phyloP scores from a whole-genome alignment of 495 filamentous ascomycete species.

The Hypoxylon cercidicola region DNA sequence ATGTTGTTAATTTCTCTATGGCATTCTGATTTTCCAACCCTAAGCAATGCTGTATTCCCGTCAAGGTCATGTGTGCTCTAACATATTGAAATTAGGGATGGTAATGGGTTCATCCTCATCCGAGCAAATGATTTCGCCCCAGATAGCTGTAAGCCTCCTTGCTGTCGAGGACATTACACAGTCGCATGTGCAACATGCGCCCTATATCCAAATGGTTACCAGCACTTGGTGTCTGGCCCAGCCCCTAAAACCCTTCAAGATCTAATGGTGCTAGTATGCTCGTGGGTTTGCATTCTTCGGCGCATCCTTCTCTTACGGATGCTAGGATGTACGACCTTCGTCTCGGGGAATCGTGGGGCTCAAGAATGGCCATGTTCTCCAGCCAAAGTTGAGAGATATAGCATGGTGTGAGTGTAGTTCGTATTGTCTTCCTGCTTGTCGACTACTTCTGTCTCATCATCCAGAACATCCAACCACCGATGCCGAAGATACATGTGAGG shows the following conservation, averaged over 20 bases:
- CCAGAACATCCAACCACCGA: conserved; percentile 43
- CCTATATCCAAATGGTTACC: background rate
- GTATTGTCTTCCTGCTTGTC: background rate
- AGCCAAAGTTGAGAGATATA: background rate
- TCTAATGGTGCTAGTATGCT: background rate
- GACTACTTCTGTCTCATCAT: conserved; percentile 41
- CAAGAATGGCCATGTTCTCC: background rate
- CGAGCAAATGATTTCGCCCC: too few species aligned
- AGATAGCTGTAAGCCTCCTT: background rate
- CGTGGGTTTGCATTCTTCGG: background rate
- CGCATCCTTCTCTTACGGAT: background rate
- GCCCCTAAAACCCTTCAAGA: background rate
- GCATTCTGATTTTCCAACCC: background rate
- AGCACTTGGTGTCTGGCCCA: background rate
- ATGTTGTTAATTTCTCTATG: background rate
- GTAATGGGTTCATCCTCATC: background rate
- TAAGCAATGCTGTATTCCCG: background rate
- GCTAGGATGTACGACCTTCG: background rate
- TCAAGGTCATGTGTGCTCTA: background rate
- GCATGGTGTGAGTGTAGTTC: background rate
- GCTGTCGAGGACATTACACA: background rate
- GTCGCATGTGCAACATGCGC: background rate
- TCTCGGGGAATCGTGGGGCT: background rate
- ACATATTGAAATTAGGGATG: background rate
- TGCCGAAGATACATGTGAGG: conserved; percentile 39